Conservation (phyloP, 2,329 filamentous ascomycete genomes). For the Sporothrix globosa region DNA sequence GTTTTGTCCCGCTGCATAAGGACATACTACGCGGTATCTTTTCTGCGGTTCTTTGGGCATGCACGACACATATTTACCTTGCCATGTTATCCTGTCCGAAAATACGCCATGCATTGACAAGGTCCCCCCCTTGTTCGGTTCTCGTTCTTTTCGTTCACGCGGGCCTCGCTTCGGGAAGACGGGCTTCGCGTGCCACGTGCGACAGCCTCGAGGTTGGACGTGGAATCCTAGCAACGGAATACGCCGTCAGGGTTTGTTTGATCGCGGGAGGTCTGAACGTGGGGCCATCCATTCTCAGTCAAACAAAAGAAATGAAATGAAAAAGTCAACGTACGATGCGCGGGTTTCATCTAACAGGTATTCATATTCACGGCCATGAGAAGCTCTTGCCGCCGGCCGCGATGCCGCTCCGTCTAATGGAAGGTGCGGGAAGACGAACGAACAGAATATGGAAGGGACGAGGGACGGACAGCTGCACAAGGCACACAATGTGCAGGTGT, state of each 20-base stretch:
- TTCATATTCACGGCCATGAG: background rate
- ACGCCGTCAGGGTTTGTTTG: slow-evolving; percentile 14
- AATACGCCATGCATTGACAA: background rate
- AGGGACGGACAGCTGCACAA: background rate
- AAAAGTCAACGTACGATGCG: no score
- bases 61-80: background rate
- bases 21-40: background rate
- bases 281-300: no score
- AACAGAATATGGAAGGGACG: background rate
- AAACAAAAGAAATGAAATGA: no score
- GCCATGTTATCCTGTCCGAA: background rate
- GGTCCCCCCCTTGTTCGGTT: background rate
- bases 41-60: background rate
- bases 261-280: no score
- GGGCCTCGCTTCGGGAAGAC: slow-evolving; percentile 25
- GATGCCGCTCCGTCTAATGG: slow-evolving; percentile 10
- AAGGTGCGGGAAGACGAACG: background rate
- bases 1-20: slow-evolving; percentile 2
- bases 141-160: background rate
- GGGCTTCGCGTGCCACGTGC: slow-evolving; percentile 33
- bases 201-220: slow-evolving; percentile 25
- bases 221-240: slow-evolving; percentile 14
- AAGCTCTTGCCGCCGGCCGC: background rate
- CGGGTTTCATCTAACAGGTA: background rate
- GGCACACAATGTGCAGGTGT: background rate